A percentile compares a stretch with the other conserved stretches of the same genome.
These are phyloP conservation scores for Inga leiocalycina DNA, from an alignment of 306 rosid species.

Conservation along the genomic window DNA sequence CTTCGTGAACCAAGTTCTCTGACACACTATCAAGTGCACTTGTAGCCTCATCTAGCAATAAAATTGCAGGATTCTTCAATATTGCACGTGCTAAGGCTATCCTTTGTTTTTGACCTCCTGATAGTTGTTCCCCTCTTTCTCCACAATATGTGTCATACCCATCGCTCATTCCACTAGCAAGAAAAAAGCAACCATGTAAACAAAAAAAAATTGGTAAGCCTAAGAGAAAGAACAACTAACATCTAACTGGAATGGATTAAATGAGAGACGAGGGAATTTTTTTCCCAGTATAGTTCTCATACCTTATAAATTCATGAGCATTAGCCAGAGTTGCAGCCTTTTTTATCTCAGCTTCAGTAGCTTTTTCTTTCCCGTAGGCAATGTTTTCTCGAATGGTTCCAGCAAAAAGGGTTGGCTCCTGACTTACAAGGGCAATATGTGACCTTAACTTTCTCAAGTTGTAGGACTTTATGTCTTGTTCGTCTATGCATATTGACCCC, in stretches of 20 bases:
- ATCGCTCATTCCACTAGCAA: constrained; percentile 76
- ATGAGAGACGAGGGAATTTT: background rate
- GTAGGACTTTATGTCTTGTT: constrained; percentile 69
- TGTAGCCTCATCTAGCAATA: constrained; percentile 86
- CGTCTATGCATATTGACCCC: constrained; percentile 74
- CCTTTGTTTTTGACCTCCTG: constrained; percentile 95
- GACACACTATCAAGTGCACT: constrained; percentile 93
- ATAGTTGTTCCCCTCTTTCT: constrained; percentile 86
- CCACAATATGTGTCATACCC: constrained; percentile 85
- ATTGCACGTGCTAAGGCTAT: constrained; percentile 85
- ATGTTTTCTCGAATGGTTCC: constrained; percentile 81
- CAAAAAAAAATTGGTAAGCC: background rate
- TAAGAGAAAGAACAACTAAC: background rate
- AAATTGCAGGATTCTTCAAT: constrained; percentile 78
- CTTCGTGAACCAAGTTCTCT: constrained; percentile 68
- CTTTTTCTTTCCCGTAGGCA: constrained; percentile 70
- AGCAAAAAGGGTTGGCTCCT: constrained; percentile 81
- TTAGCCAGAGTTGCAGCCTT: constrained; percentile 82
- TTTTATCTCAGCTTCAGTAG: constrained; percentile 75
- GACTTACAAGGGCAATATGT: constrained; percentile 82
- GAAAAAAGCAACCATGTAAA: background rate
- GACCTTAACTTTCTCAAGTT: constrained; percentile 79
- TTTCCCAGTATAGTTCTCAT: constrained; percentile 3
- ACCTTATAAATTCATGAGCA: constrained; percentile 96
- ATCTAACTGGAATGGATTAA: background rate